These are phyloP conservation scores for Calocera cornea DNA, from an alignment of 768 basidiomycete genomes.

Conservation along the genomic window DNA sequence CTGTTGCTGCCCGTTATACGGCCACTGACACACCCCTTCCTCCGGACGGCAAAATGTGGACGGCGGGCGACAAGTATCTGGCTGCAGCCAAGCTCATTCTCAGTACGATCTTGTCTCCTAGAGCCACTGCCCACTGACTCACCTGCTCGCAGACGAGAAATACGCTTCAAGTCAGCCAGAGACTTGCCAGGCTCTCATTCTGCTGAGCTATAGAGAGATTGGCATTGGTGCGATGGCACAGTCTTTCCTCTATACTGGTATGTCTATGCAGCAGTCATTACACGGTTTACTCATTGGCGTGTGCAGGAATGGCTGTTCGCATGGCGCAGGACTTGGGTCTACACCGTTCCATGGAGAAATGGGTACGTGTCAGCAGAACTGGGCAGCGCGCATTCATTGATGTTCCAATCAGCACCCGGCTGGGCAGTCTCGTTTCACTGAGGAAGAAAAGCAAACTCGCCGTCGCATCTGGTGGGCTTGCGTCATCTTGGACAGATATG, in stretches of 20 bases:
- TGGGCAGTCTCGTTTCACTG: constrained; percentile 16
- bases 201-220: constrained; percentile 73
- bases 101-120: constrained; percentile 10
- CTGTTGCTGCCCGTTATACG: constrained; percentile 64
- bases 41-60: constrained; percentile 58
- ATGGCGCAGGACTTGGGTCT: constrained; percentile 84
- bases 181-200: constrained; percentile 64
- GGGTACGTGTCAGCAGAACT: constrained; percentile 46
- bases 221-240: constrained; percentile 79
- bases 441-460: constrained; percentile 22
- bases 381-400: constrained; percentile 7
- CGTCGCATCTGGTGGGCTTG: constrained; percentile 21
- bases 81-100: constrained; percentile 52
- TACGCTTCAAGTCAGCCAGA: constrained; percentile 61
- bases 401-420: constrained; percentile 16
- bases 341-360: constrained; percentile 68
- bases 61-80: constrained; percentile 61
- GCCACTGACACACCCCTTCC: constrained; percentile 32
- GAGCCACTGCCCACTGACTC: neutral
- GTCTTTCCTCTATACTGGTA: constrained; percentile 70
- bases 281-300: neutral
- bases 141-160: constrained; percentile 30
- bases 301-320: constrained; percentile 56
- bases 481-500: constrained; percentile 19
- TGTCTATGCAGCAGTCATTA: neutral